These are phyloP conservation scores for Canavalia gladiata DNA, from an alignment of 306 rosid genomes.

Conservation along the genomic window DNA sequence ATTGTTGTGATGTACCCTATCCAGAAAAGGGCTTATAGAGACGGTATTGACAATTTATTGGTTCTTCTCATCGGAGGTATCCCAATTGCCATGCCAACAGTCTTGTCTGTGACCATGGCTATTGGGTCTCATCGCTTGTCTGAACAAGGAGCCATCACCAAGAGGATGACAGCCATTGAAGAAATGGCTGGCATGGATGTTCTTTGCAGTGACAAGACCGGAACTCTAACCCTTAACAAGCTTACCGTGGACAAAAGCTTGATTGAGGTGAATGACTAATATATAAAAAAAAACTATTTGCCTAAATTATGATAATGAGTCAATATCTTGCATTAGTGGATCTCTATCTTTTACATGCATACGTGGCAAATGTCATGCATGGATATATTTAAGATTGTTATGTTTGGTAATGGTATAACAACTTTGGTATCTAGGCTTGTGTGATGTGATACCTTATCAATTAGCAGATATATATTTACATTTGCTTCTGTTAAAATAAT, in stretches of 20 bases:
- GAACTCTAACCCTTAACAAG: conserved; percentile 96
- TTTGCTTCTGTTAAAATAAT: not conserved
- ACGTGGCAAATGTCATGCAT: not conserved
- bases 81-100: conserved; percentile 98
- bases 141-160: conserved; percentile 93
- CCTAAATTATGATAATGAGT: not conserved
- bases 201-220: conserved; percentile 95
- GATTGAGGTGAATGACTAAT: conserved; percentile 69
- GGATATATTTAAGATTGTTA: not conserved
- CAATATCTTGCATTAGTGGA: not conserved
- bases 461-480: not conserved
- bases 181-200: conserved; percentile 99
- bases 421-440: not conserved
- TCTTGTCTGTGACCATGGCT: conserved; percentile 95
- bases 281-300: not conserved
- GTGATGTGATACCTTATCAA: too few species aligned
- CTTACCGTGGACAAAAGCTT: conserved; percentile 80
- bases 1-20: conserved; percentile 83
- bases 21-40: conserved; percentile 79
- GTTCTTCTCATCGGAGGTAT: conserved; percentile 96
- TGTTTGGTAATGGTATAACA: conserved; percentile 3
- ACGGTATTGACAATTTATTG: conserved; percentile 88
- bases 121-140: conserved; percentile 91
- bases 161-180: conserved; percentile 98
- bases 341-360: not conserved